Percentiles rank a stretch among this genome's conserved stretches.
Conservation (phyloP, 257 asterid genomes). For the Solanum raphanifolium region DNA sequence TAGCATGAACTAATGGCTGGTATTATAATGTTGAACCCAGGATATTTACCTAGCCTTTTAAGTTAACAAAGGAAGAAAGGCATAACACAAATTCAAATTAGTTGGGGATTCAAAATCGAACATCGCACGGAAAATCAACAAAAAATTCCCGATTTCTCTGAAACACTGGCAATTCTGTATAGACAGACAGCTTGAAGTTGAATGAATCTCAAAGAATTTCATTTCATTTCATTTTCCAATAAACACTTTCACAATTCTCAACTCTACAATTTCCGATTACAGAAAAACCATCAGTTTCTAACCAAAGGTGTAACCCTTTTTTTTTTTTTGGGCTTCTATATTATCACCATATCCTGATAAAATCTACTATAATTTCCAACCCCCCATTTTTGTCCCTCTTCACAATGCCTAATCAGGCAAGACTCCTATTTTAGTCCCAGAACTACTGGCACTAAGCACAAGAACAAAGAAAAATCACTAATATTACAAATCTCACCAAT, state of each 20-base stretch:
- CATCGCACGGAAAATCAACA: rapidly evolving
- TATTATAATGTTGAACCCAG: background rate
- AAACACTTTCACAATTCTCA: conserved; percentile 16
- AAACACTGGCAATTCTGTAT: conserved; percentile 1
- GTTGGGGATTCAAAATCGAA: background rate
- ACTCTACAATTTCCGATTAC: conserved; percentile 74
- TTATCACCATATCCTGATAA: conserved; percentile 8
- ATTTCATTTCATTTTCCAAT: conserved; percentile 12
- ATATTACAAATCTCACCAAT: conserved; percentile 50
- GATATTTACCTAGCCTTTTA: background rate
- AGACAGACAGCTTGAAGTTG: conserved; percentile 12
- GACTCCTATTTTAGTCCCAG: conserved; percentile 8
- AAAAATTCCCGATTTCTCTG: too few species aligned
- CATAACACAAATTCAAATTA: background rate
- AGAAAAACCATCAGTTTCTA: conserved; percentile 42
- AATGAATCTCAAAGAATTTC: conserved; percentile 40
- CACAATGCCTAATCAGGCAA: conserved; percentile 6
- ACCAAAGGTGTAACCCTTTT: conserved; percentile 8
- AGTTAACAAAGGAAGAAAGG: background rate
- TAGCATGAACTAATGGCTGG: too few species aligned
- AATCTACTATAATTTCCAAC: background rate
- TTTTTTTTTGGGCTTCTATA: background rate
- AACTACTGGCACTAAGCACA: conserved; percentile 16
- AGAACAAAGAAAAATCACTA: conserved; percentile 16
- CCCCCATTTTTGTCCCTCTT: background rate